Evolutionary conservation across 2,329 filamentous ascomycete genomes (phyloP).

Genomic region (Xylariales sp.): DNA sequence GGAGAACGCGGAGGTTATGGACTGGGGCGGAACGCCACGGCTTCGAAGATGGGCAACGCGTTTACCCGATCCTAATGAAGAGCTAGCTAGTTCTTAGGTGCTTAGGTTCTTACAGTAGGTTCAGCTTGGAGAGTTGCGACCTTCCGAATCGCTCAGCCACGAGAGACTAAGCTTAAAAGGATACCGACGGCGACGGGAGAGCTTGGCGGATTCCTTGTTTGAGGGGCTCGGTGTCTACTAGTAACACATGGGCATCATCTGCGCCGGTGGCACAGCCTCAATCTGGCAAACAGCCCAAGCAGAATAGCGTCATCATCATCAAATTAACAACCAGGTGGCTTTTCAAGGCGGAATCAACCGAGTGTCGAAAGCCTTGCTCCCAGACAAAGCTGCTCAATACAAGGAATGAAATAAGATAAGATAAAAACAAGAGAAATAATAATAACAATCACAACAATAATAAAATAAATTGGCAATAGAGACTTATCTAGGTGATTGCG

Average conservation of each 20-base stretch:
- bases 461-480: conserved; percentile 3
- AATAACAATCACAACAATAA: background rate
- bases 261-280: conserved; percentile 10
- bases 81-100: background rate
- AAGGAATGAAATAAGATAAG: no score
- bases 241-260: background rate
- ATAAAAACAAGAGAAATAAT: no score
- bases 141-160: conserved; percentile 24
- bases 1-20: background rate
- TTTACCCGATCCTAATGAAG: conserved; percentile 10
- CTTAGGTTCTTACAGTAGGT: background rate
- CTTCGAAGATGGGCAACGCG: background rate
- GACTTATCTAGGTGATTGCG: background rate
- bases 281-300: conserved; percentile 1
- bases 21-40: background rate
- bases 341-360: background rate
- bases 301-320: background rate
- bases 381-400: background rate
- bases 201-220: conserved; percentile 40
- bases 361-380: conserved; percentile 11
- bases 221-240: conserved; percentile 42
- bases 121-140: conserved; percentile 20
- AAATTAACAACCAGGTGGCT: background rate
- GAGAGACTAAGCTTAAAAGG: conserved; percentile 45
- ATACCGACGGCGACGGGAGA: conserved; percentile 46